A percentile compares a stretch with the other conserved stretches of the same genome.
Evolutionary conservation across 257 asterid species (phyloP).

Genomic region (Solanum gracilifrons): DNA sequence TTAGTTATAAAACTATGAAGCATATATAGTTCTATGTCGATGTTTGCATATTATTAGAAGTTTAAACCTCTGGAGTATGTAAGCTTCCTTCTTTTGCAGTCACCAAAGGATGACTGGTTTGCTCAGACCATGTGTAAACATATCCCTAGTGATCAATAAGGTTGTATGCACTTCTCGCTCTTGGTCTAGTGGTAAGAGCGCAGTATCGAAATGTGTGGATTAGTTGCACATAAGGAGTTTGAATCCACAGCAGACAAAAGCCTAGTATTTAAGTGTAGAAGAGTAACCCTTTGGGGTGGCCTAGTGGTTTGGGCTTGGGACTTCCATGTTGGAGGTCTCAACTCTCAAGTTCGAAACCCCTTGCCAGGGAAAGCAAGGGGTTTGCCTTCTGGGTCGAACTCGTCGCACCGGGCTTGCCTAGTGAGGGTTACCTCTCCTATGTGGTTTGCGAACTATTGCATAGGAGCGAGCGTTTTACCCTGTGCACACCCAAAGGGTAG

Average conservation of each 20-base stretch:
- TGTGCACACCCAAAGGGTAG: no score
- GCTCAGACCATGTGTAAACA: neutral
- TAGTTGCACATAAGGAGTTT: neutral
- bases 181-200: neutral
- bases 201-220: neutral
- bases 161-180: neutral
- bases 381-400: no score
- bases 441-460: no score
- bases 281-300: neutral
- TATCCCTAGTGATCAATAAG: neutral
- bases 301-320: no score
- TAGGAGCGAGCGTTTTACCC: no score
- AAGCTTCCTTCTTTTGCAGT: neutral
- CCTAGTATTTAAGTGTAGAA: neutral
- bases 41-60: neutral
- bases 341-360: no score
- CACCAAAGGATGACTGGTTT: neutral
- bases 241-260: neutral
- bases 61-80: neutral
- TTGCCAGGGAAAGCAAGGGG: no score
- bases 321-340: no score
- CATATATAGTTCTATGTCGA: neutral
- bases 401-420: no score
- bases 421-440: no score
- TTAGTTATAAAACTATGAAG: neutral